Base-by-base conservation (phyloP, 176 grass and related monocot species). In the Luzula sylvatica region DNA sequence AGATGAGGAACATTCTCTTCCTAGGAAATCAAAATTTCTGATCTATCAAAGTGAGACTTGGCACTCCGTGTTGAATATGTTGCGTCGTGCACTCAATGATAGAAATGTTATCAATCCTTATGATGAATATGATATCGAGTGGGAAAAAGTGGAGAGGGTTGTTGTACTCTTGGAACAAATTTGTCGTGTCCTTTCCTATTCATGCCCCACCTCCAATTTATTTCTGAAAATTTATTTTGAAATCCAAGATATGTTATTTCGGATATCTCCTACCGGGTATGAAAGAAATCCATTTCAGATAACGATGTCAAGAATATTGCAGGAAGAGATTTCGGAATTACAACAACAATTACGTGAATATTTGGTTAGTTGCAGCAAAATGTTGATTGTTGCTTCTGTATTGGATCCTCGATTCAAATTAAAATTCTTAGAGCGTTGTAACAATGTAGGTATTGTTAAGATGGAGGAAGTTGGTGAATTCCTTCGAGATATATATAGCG, bases 391-490 rank as follows among this genome's bases (percentile, higher is more conserved):
- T 44, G 38, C 56, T 25, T 60, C 56, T 8, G 38, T 60, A 5
- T 60, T 60, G 19, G 56, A 60, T 43, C 56, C 56, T 23, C 35
- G 20, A 15, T 60, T 60, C 3, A 60, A 44, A 42, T 26, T 60
- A 7, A 23, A 7, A 14, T 60, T 60, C 8, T 0, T 17, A 2
- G 0, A 60, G 3, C 20, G 35, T 8, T 60, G 11, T 19, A 8
- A 22, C 22, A 14, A 14, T 3, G 23, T 14, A 14, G 1, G 3
- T 9, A 35, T 1, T 2, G 30, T 2, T 35, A 35, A 35, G 1
- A 35, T 35, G 1, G 30, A 1, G 15, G 11, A 60, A 9, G 7
- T 42, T 44, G 2, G 8, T 25, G 7, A 43, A 60, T 42, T 15
- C 0, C 41, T 60, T 14, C 8, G 3, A 11, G 23, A 14, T 44